Evolutionary conservation across 345 rosid genomes (phyloP).

Genomic region (Bruguiera sexangula): DNA sequence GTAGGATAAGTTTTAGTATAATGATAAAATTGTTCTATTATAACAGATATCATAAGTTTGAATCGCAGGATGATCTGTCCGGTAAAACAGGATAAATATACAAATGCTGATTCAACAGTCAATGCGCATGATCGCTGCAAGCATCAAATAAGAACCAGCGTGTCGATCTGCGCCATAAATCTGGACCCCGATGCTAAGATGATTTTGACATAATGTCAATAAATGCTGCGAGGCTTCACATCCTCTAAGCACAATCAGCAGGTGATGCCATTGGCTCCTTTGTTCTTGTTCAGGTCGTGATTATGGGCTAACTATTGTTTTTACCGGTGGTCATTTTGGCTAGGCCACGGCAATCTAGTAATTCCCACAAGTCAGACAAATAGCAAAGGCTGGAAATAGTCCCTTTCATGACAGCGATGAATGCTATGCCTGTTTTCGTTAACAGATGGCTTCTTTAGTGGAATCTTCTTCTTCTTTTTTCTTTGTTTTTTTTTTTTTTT

Average conservation of each 20-base stretch:
- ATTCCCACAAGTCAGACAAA: background rate
- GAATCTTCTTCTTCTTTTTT: background rate
- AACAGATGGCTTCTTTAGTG: background rate
- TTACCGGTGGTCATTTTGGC: background rate
- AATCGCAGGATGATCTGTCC: too few species aligned
- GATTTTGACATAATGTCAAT: too few species aligned
- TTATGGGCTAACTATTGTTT: background rate
- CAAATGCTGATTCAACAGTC: too few species aligned
- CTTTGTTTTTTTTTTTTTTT: background rate
- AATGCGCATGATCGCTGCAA: too few species aligned
- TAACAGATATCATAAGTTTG: too few species aligned
- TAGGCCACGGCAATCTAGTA: constrained; percentile 1
- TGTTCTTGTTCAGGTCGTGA: background rate
- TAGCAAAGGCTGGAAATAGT: constrained; percentile 19
- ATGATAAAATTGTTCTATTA: too few species aligned
- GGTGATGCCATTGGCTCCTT: background rate
- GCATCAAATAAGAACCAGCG: too few species aligned
- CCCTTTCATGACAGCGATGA: constrained; percentile 28
- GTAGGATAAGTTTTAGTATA: too few species aligned
- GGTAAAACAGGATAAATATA: too few species aligned
- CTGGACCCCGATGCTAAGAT: too few species aligned
- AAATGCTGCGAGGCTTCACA: too few species aligned
- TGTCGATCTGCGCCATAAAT: too few species aligned
- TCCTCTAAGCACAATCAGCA: background rate
- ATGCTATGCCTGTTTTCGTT: constrained; percentile 1